A percentile compares a stretch with the other conserved stretches of the same genome.
These are phyloP conservation scores for Omphalotus guepiniiformis DNA, from an alignment of 768 basidiomycete species.

Conservation along the genomic window DNA sequence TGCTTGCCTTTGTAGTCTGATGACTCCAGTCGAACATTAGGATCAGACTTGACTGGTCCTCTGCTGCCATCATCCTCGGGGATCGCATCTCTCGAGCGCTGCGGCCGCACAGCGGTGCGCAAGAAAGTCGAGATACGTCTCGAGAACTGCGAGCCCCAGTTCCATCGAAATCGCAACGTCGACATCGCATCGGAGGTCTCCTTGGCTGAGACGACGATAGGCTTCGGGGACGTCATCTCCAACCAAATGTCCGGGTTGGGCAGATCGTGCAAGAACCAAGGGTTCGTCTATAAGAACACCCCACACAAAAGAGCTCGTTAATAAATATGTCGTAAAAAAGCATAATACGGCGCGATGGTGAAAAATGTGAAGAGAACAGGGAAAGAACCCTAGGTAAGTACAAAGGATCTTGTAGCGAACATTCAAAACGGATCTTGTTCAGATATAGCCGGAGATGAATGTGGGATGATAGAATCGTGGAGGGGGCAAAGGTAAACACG, in stretches of 20 bases:
- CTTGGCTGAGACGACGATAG: slow-evolving; percentile 57
- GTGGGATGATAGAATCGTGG: not conserved
- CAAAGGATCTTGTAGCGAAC: not conserved
- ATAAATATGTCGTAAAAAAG: no score
- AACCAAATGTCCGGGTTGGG: slow-evolving; percentile 70
- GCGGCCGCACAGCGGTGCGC: no score
- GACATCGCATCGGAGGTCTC: slow-evolving; percentile 78
- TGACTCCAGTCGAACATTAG: no score
- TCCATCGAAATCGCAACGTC: slow-evolving; percentile 57
- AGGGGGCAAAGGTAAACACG: not conserved
- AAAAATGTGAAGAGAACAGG: not conserved
- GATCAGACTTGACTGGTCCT: no score
- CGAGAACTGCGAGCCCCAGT: no score
- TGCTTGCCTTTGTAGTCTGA: no score
- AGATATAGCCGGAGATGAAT: not conserved
- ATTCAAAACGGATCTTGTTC: not conserved
- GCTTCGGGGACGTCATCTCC: slow-evolving; percentile 29
- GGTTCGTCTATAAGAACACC: slow-evolving; percentile 37
- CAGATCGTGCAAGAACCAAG: slow-evolving; percentile 70
- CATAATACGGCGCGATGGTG: no score
- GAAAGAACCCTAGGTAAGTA: not conserved
- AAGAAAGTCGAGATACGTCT: no score
- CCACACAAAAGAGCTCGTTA: no score
- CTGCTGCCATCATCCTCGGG: no score
- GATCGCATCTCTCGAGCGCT: no score